phyloP scores from a whole-genome alignment of 345 rosid genomes.

The Clausena lansium region DNA sequence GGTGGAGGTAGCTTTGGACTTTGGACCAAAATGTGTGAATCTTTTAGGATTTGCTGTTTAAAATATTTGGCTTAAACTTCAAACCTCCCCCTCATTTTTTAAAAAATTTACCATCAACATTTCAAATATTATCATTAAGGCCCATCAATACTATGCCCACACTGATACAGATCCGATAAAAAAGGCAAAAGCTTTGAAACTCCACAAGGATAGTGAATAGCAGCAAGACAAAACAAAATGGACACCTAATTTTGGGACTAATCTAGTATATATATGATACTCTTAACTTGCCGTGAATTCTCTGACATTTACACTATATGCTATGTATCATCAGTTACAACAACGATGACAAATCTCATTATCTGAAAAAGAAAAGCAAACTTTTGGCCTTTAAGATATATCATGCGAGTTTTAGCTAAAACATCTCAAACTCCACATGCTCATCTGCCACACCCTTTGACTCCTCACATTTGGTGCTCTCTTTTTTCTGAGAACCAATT shows the following conservation, averaged over 20 bases:
- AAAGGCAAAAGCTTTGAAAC: not conserved
- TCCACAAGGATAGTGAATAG: not conserved
- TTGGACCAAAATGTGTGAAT: not conserved
- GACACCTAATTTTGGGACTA: not conserved
- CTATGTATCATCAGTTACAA: slow-evolving; percentile 18
- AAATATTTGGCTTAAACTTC: not conserved
- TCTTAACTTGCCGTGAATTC: slow-evolving; percentile 15
- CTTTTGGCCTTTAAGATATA: not conserved
- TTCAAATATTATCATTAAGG: not conserved
- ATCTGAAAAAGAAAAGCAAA: slow-evolving; percentile 11
- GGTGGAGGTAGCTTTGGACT: no score
- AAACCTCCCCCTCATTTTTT: not conserved
- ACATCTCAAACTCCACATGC: slow-evolving; percentile 54
- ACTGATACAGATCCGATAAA: not conserved
- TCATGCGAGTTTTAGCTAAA: slow-evolving; percentile 25
- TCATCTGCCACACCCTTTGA: slow-evolving; percentile 34
- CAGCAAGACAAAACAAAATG: not conserved
- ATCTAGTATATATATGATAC: slow-evolving; percentile 5
- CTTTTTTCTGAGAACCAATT: slow-evolving; percentile 28
- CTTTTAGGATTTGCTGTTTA: not conserved
- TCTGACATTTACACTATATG: slow-evolving; percentile 32
- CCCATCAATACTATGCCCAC: not conserved
- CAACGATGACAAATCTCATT: slow-evolving; percentile 4
- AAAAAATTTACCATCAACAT: not conserved
- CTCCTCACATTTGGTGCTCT: slow-evolving; percentile 29